These are phyloP conservation scores for Laguncularia racemosa DNA, from an alignment of 345 rosid species.

Conservation along the genomic window DNA sequence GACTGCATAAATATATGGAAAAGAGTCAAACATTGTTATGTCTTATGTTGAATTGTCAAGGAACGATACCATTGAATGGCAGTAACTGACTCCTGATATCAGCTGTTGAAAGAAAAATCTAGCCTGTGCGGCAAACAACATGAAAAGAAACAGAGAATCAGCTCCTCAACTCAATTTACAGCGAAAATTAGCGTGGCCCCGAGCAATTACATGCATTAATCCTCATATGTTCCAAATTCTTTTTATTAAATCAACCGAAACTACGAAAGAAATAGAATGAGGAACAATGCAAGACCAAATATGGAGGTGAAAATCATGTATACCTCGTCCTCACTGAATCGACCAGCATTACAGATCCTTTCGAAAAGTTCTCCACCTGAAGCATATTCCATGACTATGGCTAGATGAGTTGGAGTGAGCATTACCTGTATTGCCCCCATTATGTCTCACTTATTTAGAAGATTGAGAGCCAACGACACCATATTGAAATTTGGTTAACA, in stretches of 20 bases:
- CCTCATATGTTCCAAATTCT: not conserved
- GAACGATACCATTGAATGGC: conserved; percentile 2
- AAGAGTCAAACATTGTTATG: too few species aligned
- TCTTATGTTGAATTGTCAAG: too few species aligned
- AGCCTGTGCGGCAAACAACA: not conserved
- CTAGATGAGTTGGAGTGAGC: conserved; percentile 66
- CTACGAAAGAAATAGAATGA: too few species aligned
- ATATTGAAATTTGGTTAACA: too few species aligned
- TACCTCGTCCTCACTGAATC: conserved; percentile 79
- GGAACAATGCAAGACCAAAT: too few species aligned
- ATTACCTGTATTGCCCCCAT: conserved; percentile 33
- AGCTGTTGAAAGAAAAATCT: conserved; percentile 9
- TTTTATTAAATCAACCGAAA: not conserved
- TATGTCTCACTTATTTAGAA: not conserved
- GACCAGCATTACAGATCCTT: conserved; percentile 64
- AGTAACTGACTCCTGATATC: conserved; percentile 5
- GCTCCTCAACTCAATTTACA: too few species aligned
- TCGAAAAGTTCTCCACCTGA: conserved; percentile 77
- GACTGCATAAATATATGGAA: too few species aligned
- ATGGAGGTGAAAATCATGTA: not conserved
- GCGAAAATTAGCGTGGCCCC: too few species aligned
- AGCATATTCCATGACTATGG: conserved; percentile 78
- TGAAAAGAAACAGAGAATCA: too few species aligned
- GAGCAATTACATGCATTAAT: not conserved
- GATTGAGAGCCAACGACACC: too few species aligned